Base-by-base conservation (phyloP, 1,139 yeast genomes). In the Entelexis sorbosivorans region DNA sequence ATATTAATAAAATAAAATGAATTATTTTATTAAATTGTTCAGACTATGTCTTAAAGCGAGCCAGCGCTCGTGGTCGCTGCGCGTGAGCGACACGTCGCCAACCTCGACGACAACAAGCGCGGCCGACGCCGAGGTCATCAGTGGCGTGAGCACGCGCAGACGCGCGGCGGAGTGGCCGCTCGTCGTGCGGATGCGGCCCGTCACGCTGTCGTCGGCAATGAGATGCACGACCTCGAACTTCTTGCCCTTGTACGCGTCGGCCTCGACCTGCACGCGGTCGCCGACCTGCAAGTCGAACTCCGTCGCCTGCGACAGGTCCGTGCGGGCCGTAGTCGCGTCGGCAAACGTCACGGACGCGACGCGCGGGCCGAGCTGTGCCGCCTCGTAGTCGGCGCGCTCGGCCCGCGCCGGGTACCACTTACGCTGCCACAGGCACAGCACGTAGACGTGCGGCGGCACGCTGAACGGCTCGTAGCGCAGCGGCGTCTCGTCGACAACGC, bases 371-470 rank as follows among this genome's bases (percentile, higher is more conserved):
- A 20, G 29, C n/a, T 20, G 33, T 2, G 45, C 22, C 31, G 10
- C 16, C 34, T 48, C 51, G 46, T 39, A 46, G 33, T 56, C 58
- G 5, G 6, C 24, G 5, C 33, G 39, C 3, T 31, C 19, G 3
- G 44, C 53, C 3, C 49, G 39, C 14, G 53, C 53, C 8, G 59
- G 59, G 50, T 54, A 56, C 59, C 59, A 56, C 14, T 40, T 49
- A 6, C 38, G 40, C 28, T 20, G 40, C 55, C 55, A 56, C 14
- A 39, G 16, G 9, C 49, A 52, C 17, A 54, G 33, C 3, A 56
- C 16, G 33, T 40, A 52, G 11, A 33, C 45, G 42, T 45, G 45
- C 34, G 24, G 45, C n/a, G 49, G 22, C 20, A 43, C 33, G 11
- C 42, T 29, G 22, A 47, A 26, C 7, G 53, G 50, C 44, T 19